phyloP scores from a whole-genome alignment of 305 asterid species.

The Ajuga reptans region DNA sequence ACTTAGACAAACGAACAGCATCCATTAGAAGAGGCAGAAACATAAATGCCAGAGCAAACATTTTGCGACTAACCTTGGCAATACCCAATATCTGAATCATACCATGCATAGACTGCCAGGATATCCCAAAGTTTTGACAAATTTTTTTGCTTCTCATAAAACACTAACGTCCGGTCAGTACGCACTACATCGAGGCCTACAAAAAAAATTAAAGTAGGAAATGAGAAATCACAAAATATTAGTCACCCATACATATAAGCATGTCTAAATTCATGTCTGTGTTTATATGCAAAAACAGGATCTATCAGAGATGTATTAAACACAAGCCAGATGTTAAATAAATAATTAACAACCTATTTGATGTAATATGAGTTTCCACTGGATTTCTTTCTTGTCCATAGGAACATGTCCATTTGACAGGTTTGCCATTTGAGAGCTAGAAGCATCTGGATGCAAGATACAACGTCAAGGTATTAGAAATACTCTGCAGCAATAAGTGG shows the following conservation, averaged over 20 bases:
- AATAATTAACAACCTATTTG: slow-evolving; percentile 73
- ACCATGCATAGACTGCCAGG: slow-evolving; percentile 85
- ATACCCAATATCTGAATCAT: slow-evolving; percentile 80
- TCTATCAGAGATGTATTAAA: neutral
- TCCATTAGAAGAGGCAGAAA: neutral
- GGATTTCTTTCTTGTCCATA: slow-evolving; percentile 65
- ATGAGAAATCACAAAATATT: slow-evolving; percentile 9
- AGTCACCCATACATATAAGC: neutral
- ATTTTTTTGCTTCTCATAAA: slow-evolving; percentile 76
- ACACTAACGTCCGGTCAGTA: slow-evolving; percentile 75
- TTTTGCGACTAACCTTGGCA: slow-evolving; percentile 65
- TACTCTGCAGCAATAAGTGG: slow-evolving; percentile 3
- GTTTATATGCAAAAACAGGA: neutral
- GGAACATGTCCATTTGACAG: slow-evolving; percentile 34
- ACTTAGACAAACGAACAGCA: neutral
- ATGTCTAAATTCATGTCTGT: neutral
- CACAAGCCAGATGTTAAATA: slow-evolving; percentile 13
- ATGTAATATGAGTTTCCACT: slow-evolving; percentile 92
- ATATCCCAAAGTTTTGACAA: slow-evolving; percentile 89
- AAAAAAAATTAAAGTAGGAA: slow-evolving; percentile 14
- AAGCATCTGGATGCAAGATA: slow-evolving; percentile 33
- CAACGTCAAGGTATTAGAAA: slow-evolving; percentile 18
- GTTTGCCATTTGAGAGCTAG: slow-evolving; percentile 23
- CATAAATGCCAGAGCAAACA: neutral
- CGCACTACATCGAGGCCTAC: slow-evolving; percentile 91